Percentiles rank a stretch among this genome's conserved stretches.
Evolutionary conservation across 495 filamentous ascomycete genomes (phyloP).

Genomic region (Thermochaetoides thermophila): DNA sequence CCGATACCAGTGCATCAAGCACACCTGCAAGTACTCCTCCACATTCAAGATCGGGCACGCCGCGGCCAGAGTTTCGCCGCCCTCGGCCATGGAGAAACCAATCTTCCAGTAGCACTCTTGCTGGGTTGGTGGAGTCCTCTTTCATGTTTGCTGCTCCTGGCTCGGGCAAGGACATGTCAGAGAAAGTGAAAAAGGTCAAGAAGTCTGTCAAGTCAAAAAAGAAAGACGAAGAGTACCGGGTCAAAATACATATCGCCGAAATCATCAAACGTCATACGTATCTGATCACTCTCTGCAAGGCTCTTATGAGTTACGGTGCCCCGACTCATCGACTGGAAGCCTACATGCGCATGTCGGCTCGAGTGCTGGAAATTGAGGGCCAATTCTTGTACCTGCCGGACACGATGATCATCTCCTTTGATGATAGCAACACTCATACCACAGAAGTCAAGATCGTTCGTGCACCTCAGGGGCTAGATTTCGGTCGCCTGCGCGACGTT

Average conservation of each 20-base stretch:
- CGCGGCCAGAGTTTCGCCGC: slow-evolving; percentile 27
- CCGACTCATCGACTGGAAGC: slow-evolving; percentile 63
- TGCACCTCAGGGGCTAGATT: slow-evolving; percentile 59
- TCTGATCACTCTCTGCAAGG: slow-evolving; percentile 69
- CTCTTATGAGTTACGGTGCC: slow-evolving; percentile 73
- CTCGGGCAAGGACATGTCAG: slow-evolving; percentile 15
- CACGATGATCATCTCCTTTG: slow-evolving; percentile 93
- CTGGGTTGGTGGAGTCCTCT: slow-evolving; percentile 44
- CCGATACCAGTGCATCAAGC: slow-evolving; percentile 16
- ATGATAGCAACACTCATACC: slow-evolving; percentile 77
- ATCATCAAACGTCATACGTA: slow-evolving; percentile 69
- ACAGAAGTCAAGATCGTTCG: slow-evolving; percentile 85
- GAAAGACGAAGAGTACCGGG: slow-evolving; percentile 54
- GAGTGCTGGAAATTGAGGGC: slow-evolving; percentile 77
- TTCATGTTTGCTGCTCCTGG: slow-evolving; percentile 24
- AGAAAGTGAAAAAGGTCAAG: slow-evolving; percentile 20
- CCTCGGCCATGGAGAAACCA: slow-evolving; percentile 31
- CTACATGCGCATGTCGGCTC: slow-evolving; percentile 82
- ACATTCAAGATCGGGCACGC: slow-evolving; percentile 36
- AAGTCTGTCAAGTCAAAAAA: slow-evolving; percentile 27
- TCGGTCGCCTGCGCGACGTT: slow-evolving; percentile 69
- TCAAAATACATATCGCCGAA: slow-evolving; percentile 82
- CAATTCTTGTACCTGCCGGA: slow-evolving; percentile 89
- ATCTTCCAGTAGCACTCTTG: slow-evolving; percentile 33
- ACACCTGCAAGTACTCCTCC: slow-evolving; percentile 19